Base-by-base conservation (phyloP, 805 yeast genomes). In the Starmerella potacharoeniae region DNA sequence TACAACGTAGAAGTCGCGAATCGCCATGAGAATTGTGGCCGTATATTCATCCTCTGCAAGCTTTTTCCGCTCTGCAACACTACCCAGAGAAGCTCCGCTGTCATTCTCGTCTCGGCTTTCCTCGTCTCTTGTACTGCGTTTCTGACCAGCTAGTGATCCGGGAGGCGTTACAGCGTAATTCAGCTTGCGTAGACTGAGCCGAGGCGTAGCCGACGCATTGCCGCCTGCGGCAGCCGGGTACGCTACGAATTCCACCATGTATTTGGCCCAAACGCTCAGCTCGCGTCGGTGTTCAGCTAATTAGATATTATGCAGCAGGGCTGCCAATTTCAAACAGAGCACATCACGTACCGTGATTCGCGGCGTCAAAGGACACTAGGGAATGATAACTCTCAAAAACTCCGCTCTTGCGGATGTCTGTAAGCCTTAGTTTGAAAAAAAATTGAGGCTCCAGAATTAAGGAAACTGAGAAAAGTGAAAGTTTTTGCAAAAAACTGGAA, bases 401-500 rank as follows among this genome's bases (percentile, higher is more conserved):
- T n/a, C n/a, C 22, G 3, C 22, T 22, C 3, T 22, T 2, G 22
- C 3, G 22, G 22, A 3, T 22, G 22, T 22, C 22, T 22, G 3
- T 22, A 22, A 22, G 22, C 2, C 22, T 22, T 22, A 22, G 3
- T 2, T 22, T 22, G 22, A 22, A 22, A 3, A 22, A 22, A 22
- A 22, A 22, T 22, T 22, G 22, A 22, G 22, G 22, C 22, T 22
- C 22, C 22, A 2, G 22, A 22, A 22, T 3, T 22, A 22, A 22
- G 22, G 22, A 22, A 2, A 22, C 22, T 2, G 22, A 22, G 22
- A 2, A 22, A 2, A 22, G 22, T 22, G 22, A 22, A 3, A 22
- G 22, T 22, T 22, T 22, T 22, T 22, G 22, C 22, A 39, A 53
- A 52, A 49, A 40, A 11, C 9, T 28, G 29, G 40, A 58, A 57